Percentiles rank a stretch among this genome's conserved stretches.
phyloP scores from a whole-genome alignment of 2,329 filamentous ascomycete genomes.

The Aspergillus ochraceoroseus region DNA sequence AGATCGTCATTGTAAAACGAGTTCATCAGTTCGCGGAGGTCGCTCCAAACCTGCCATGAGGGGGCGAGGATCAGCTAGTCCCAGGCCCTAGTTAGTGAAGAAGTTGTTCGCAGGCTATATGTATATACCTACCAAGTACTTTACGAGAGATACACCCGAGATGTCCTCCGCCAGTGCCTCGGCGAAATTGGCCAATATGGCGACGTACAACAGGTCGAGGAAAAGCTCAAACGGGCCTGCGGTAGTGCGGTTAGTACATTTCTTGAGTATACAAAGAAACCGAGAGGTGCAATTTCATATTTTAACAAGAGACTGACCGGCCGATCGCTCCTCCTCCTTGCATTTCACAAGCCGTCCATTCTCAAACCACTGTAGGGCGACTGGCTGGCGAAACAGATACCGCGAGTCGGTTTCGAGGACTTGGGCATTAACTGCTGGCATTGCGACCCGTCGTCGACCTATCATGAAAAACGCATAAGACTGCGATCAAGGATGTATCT shows the following conservation, averaged over 20 bases:
- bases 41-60: constrained; percentile 50
- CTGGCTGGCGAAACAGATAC: constrained; percentile 30
- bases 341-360: constrained; percentile 42
- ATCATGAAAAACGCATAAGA: no score
- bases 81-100: neutral
- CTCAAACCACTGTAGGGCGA: constrained; percentile 47
- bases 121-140: constrained; percentile 42
- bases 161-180: constrained; percentile 48
- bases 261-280: no score
- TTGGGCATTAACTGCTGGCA: neutral
- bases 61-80: constrained; percentile 44
- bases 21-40: constrained; percentile 51
- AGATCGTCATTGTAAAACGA: constrained; percentile 52
- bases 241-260: neutral
- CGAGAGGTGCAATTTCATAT: no score
- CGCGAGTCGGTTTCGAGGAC: constrained; percentile 21
- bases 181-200: constrained; percentile 50
- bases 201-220: constrained; percentile 49
- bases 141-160: constrained; percentile 43
- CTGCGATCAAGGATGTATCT: no score
- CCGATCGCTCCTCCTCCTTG: constrained; percentile 45
- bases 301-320: constrained; percentile 29
- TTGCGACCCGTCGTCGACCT: no score
- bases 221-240: constrained; percentile 48
- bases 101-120: neutral